Percentiles rank a stretch among this genome's conserved stretches.
Evolutionary conservation across 805 yeast species (phyloP).

Genomic region (Saitoella complicata): DNA sequence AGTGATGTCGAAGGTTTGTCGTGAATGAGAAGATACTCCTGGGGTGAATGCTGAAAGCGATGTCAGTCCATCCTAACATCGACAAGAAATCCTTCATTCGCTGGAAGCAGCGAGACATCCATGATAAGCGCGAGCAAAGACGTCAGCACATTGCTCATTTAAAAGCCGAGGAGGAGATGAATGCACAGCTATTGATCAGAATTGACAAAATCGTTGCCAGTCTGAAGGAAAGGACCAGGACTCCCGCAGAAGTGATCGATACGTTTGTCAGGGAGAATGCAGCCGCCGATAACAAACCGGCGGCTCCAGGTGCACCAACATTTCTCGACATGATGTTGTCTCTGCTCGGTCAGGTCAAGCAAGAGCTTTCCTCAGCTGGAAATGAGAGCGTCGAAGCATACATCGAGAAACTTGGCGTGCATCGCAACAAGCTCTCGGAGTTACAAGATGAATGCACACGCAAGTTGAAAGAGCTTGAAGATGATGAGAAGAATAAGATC

Average conservation of each 20-base stretch:
- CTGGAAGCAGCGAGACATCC: slow-evolving; percentile 96
- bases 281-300: not conserved
- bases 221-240: slow-evolving; percentile 20
- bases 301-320: slow-evolving; percentile 16
- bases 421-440: slow-evolving; percentile 52
- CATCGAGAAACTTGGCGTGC: slow-evolving; percentile 33
- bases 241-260: not conserved
- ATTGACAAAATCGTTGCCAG: slow-evolving; percentile 44
- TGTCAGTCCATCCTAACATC: slow-evolving; percentile 80
- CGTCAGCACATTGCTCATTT: slow-evolving; percentile 62
- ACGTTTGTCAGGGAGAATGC: slow-evolving; percentile 1
- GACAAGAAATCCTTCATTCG: slow-evolving; percentile 82
- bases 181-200: slow-evolving; percentile 52
- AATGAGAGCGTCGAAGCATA: slow-evolving; percentile 27
- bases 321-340: slow-evolving; percentile 90
- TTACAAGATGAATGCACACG: slow-evolving; percentile 47
- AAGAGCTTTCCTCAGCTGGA: slow-evolving; percentile 34
- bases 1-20: slow-evolving; percentile 46
- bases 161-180: slow-evolving; percentile 67
- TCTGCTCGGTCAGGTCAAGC: slow-evolving; percentile 57
- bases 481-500: slow-evolving; percentile 59
- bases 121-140: slow-evolving; percentile 73
- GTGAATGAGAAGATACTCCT: not conserved
- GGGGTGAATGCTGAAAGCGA: not conserved
- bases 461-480: slow-evolving; percentile 48